Percentiles rank a stretch among this genome's conserved stretches.
phyloP scores from a whole-genome alignment of 1,284 basidiomycete species.

The Apiotrichum gamsii region DNA sequence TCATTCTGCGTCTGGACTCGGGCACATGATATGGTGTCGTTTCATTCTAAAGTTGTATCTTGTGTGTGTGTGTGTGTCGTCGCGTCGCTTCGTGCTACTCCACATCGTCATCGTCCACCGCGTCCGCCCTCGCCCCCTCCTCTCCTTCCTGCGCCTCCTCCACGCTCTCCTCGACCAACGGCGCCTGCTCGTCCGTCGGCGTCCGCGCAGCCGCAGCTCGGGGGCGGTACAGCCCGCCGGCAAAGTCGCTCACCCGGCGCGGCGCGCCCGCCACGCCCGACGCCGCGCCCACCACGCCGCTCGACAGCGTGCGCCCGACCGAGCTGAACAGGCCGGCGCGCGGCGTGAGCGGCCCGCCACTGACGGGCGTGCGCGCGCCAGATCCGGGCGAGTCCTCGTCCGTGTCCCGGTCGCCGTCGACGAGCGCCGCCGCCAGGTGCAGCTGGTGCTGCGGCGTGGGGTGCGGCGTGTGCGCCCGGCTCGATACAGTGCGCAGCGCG shows the following conservation, averaged over 20 bases:
- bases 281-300: constrained; percentile 30
- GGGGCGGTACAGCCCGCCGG: constrained; percentile 17
- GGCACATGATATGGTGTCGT: no score
- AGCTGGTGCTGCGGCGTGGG: neutral
- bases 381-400: neutral
- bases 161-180: neutral
- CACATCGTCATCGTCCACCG: no score
- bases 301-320: constrained; percentile 31
- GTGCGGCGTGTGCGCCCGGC: neutral
- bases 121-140: no score
- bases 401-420: constrained; percentile 3
- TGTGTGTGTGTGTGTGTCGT: no score
- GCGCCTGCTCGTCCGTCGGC: neutral
- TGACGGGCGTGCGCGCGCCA: neutral
- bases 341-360: neutral
- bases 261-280: constrained; percentile 30
- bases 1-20: no score
- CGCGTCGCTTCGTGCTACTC: no score
- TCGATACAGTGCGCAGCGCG: constrained; percentile 16
- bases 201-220: no score
- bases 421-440: neutral
- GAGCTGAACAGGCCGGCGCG: constrained; percentile 10
- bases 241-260: constrained; percentile 14
- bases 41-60: no score
- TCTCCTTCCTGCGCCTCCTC: no score